phyloP scores from a whole-genome alignment of 805 yeast species.

The Kodamaea restingae region DNA sequence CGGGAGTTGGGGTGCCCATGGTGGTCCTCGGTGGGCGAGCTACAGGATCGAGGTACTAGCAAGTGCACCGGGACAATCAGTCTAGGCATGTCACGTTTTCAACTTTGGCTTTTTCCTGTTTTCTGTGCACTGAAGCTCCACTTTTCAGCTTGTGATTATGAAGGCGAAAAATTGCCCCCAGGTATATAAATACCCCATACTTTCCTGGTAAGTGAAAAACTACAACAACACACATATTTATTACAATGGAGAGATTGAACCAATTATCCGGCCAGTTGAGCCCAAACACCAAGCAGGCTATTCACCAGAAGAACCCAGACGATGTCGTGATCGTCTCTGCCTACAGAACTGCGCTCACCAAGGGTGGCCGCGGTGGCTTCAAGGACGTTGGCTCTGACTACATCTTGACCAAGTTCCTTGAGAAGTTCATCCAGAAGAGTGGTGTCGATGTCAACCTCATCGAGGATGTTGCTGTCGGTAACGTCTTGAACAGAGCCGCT shows the following conservation, averaged over 20 bases:
- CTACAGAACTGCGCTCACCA: constrained; percentile 84
- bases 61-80: no score
- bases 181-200: constrained; percentile 9
- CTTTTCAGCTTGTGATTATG: constrained; percentile 8
- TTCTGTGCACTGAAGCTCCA: not conserved
- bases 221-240: not conserved
- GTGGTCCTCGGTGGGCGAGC: not conserved
- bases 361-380: constrained; percentile 82
- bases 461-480: constrained; percentile 87
- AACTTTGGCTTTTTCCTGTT: not conserved
- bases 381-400: constrained; percentile 82
- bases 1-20: not conserved
- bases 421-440: constrained; percentile 54
- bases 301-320: constrained; percentile 61
- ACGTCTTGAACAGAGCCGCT: constrained; percentile 87
- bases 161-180: constrained; percentile 1
- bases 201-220: constrained; percentile 1
- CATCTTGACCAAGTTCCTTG: constrained; percentile 60
- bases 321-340: constrained; percentile 92
- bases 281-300: constrained; percentile 38
- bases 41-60: no score
- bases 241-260: constrained; percentile 42
- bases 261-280: constrained; percentile 43
- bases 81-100: no score
- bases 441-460: constrained; percentile 49